Evolutionary conservation across 192 early-diverging fungal genomes (phyloP).

Genomic region (Mortierella claussenii): DNA sequence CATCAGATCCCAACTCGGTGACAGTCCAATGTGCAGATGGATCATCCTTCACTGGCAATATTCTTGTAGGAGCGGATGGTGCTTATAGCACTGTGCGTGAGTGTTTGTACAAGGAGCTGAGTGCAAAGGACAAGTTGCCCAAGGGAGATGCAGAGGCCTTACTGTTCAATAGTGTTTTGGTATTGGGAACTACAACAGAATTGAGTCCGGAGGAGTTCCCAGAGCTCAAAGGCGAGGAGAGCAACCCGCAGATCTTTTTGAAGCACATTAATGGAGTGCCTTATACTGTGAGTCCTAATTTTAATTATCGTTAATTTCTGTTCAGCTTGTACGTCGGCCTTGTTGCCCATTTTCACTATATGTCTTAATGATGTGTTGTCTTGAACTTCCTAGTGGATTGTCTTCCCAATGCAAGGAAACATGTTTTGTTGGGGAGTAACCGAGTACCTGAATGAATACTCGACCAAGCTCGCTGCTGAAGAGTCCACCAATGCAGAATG

Average conservation of each 20-base stretch:
- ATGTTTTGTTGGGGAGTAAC: constrained; percentile 1
- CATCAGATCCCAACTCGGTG: background rate
- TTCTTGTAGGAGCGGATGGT: constrained; percentile 21
- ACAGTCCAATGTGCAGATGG: constrained; percentile 4
- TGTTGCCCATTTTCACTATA: no score
- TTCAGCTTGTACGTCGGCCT: no score
- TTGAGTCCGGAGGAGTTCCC: constrained; percentile 8
- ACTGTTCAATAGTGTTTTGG: background rate
- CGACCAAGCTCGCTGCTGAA: background rate
- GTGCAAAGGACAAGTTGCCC: background rate
- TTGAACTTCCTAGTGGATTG: constrained; percentile 4
- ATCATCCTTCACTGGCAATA: background rate
- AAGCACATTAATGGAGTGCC: background rate
- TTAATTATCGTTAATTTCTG: no score
- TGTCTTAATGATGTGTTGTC: no score
- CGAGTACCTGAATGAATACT: background rate
- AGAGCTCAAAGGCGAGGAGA: background rate
- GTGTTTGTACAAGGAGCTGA: constrained; percentile 5
- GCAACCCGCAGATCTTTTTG: background rate
- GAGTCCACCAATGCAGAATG: constrained; percentile 16
- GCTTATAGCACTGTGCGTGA: constrained; percentile 15
- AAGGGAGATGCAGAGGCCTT: background rate
- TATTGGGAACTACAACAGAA: background rate
- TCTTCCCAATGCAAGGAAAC: constrained; percentile 1
- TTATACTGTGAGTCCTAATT: background rate